Base-by-base conservation (phyloP, 2,329 filamentous ascomycete genomes). In the Cladophialophora chaetospira region DNA sequence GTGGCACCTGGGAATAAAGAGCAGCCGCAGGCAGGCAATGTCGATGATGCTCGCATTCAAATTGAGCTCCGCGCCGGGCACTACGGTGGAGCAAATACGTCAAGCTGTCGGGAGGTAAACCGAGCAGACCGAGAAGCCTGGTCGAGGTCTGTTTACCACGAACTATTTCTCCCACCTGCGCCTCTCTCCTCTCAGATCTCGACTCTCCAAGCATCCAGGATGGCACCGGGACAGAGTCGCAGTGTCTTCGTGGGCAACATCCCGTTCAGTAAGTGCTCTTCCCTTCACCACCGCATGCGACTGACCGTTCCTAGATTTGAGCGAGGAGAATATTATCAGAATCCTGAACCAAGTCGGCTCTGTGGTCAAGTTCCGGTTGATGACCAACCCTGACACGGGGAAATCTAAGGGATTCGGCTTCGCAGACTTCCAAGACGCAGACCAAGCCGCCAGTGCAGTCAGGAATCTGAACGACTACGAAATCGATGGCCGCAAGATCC, bases 341-440 rank as follows among this genome's bases (percentile, higher is more conserved):
- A 96, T 96, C 60, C 95, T 97, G 73, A 89, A 87, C 70, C 88
- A 88, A 63, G 91, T 89, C 51, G 94, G 94, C 57, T 89, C 92
- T 64, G 93, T 97, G 1, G 81, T 95, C 57, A 93, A 89, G 71
- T 97, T 97, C 72, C 86, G 93, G 50, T 82, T 97, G 46, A 93
- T 97, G 63, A 95, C 96, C 74, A 95, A 97, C 76, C 88, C 91
- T 51, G 93, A 97, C 69, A 97, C 92, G 2, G 92, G 93, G 38
- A 86, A 91, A 55, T 92, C 94, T 0, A 97, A 97, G 73, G 94
- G 94, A 15, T 99, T 96, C 71, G 94, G 94, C 31, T 99, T 97
- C 68, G 89, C 92, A 68, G 93, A 97, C 72, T 99, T 96, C 70
- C 88, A 91, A 53, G 94, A 97, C 70, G 86, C 89, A 58, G 93